Percentiles rank a stretch among this genome's conserved stretches.
Evolutionary conservation across 2,329 filamentous ascomycete genomes (phyloP).

Genomic region (Fusarium lyarnte): DNA sequence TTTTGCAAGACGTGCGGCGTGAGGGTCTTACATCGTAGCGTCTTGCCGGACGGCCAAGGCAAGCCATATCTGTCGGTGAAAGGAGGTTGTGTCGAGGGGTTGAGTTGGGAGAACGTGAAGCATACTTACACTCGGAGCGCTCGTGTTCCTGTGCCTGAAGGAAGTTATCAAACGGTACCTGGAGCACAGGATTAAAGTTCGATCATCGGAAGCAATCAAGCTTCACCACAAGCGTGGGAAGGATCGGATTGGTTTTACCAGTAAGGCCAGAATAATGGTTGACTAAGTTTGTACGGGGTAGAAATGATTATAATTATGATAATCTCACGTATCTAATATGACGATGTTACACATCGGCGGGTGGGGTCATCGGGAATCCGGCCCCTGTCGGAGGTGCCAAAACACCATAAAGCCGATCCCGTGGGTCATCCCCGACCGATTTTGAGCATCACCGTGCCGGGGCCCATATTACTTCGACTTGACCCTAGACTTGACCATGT

Average conservation of each 20-base stretch:
- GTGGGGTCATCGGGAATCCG: slow-evolving; percentile 22
- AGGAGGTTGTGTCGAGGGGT: slow-evolving; percentile 55
- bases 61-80: slow-evolving; percentile 55
- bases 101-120: slow-evolving; percentile 51
- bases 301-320: background rate
- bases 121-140: slow-evolving; percentile 60
- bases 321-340: background rate
- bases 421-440: slow-evolving; percentile 27
- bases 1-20: slow-evolving; percentile 56
- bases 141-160: slow-evolving; percentile 55
- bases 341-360: background rate
- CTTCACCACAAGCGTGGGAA: background rate
- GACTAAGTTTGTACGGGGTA: background rate
- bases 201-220: background rate
- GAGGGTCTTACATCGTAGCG: slow-evolving; percentile 57
- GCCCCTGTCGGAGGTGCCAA: slow-evolving; percentile 14
- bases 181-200: background rate
- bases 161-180: slow-evolving; percentile 39
- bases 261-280: background rate
- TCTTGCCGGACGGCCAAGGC: slow-evolving; percentile 50
- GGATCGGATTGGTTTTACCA: background rate
- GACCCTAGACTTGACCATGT: background rate
- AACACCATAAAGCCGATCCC: slow-evolving; percentile 29
- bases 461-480: background rate
- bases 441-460: slow-evolving; percentile 5